Percentiles rank a stretch among this genome's conserved stretches.
Conservation (phyloP, 192 early-diverging fungal genomes). For the Backusella tuberculispora region DNA sequence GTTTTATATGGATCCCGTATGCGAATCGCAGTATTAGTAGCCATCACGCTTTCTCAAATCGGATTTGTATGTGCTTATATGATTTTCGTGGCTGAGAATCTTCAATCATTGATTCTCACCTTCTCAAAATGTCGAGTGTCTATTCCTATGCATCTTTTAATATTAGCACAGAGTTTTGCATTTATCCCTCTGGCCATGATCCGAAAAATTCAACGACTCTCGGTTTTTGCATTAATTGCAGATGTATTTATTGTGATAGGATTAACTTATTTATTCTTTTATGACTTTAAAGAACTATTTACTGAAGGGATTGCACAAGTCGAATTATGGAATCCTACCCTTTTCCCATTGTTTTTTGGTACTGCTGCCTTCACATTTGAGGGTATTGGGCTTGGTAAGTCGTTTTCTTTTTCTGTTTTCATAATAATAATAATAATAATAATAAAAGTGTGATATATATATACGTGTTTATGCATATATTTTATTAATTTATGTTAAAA, state of each 20-base stretch:
- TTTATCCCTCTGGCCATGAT: slow-evolving; percentile 91
- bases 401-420: too few relatives aligned
- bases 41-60: slow-evolving; percentile 59
- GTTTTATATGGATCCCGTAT: slow-evolving; percentile 66
- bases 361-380: slow-evolving; percentile 95
- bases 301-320: slow-evolving; percentile 68
- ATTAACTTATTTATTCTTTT: slow-evolving; percentile 80
- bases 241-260: slow-evolving; percentile 92
- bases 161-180: slow-evolving; percentile 74
- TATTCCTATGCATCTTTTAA: slow-evolving; percentile 54
- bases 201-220: slow-evolving; percentile 86
- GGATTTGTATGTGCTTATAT: slow-evolving; percentile 93
- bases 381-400: slow-evolving; percentile 71
- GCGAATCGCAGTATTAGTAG: slow-evolving; percentile 61
- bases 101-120: slow-evolving; percentile 76
- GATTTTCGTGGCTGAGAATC: slow-evolving; percentile 90
- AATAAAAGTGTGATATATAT: not conserved
- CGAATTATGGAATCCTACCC: slow-evolving; percentile 64
- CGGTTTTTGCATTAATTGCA: slow-evolving; percentile 81
- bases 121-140: slow-evolving; percentile 70
- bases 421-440: not conserved
- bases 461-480: not conserved
- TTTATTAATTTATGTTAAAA: not conserved
- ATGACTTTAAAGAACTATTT: slow-evolving; percentile 67
- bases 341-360: slow-evolving; percentile 89